Evolutionary conservation across 2,329 filamentous ascomycete species (phyloP), one percentile per base, ranked within the genome.

Genomic region (Claviceps spartinae): DNA sequence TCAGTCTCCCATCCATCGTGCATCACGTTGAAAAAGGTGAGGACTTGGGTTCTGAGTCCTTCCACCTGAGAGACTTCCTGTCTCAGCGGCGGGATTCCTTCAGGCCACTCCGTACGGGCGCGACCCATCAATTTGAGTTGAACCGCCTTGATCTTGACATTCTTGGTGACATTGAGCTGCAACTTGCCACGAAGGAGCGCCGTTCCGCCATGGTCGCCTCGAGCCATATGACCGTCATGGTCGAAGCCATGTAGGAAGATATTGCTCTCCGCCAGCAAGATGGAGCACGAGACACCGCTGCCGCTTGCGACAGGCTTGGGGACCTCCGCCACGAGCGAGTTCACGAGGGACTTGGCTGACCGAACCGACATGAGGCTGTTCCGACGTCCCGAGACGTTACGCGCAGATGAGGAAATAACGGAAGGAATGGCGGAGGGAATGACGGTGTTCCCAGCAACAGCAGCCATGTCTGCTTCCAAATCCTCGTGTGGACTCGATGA

Each of bases 81-180:
- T 66, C 95, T 95, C 53, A 84, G 77, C 0, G 90, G 89, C 3
- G 93, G 91, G 34, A 97, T 93, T 49, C 89, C 88, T 71, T 97
- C 93, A 16, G 93, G 91, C 93, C 93, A 98, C 63, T 95, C 89
- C 1, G 93, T 97, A 57, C 85, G 80, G 3, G 89, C 88, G 63
- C 82, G 85, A 34, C 91, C 93, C 42, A 83, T 79, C 59, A 98
- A 86, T 61, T 87, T 91, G 50, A 98, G 74, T 5, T 86, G 89
- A 24, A 98, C 79, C 4, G 88, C 85, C 72, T 95, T 96, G 58
- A 98, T 83, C 69, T 98, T 98, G 47, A 89, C 82, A 57, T 87
- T 86, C 64, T 97, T 97, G 46, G 86, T 83, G 13, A 97, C 79
- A 54, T 84, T 84, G 41, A 98, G 66, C 60, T 87, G 84, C 52